These are phyloP conservation scores for Fusarium siculi DNA, from an alignment of 2,329 filamentous ascomycete genomes.

Conservation along the genomic window DNA sequence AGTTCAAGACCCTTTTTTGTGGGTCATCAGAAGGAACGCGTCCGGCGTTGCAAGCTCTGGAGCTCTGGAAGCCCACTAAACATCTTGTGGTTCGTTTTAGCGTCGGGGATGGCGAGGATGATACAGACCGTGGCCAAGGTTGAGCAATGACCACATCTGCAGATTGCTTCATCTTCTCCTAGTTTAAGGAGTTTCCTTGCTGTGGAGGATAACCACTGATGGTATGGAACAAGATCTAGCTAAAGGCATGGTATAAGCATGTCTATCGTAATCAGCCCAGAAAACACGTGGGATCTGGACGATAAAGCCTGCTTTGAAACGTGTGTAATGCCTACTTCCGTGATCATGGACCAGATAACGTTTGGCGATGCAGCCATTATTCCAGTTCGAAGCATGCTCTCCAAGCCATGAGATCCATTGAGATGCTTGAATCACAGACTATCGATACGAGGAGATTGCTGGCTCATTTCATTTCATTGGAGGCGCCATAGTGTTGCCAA, in stretches of 20 bases:
- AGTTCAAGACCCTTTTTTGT: conserved; percentile 31
- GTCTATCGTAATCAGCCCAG: conserved; percentile 31
- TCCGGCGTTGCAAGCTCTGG: conserved; percentile 26
- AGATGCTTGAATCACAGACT: conserved; percentile 5
- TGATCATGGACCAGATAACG: conserved; percentile 5
- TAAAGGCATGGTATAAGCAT: conserved; percentile 27
- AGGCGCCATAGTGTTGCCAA: neutral
- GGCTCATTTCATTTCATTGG: neutral
- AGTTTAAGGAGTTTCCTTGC: conserved; percentile 16
- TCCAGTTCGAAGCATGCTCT: neutral
- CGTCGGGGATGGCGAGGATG: conserved; percentile 36
- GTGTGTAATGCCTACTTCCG: neutral
- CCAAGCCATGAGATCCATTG: conserved; percentile 3
- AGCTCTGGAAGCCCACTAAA: conserved; percentile 31
- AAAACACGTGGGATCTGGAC: conserved; percentile 14
- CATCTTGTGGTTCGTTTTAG: conserved; percentile 41
- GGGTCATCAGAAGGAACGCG: conserved; percentile 36
- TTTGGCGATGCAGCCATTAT: neutral
- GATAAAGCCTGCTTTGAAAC: conserved; percentile 20
- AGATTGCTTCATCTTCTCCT: conserved; percentile 41
- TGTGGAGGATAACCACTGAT: conserved; percentile 28
- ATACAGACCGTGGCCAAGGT: conserved; percentile 26
- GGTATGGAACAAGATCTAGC: conserved; percentile 34
- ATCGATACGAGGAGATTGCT: conserved; percentile 3
- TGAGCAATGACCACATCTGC: conserved; percentile 32